phyloP scores from a whole-genome alignment of 2,329 filamentous ascomycete genomes.

The Colletotrichum siamense region DNA sequence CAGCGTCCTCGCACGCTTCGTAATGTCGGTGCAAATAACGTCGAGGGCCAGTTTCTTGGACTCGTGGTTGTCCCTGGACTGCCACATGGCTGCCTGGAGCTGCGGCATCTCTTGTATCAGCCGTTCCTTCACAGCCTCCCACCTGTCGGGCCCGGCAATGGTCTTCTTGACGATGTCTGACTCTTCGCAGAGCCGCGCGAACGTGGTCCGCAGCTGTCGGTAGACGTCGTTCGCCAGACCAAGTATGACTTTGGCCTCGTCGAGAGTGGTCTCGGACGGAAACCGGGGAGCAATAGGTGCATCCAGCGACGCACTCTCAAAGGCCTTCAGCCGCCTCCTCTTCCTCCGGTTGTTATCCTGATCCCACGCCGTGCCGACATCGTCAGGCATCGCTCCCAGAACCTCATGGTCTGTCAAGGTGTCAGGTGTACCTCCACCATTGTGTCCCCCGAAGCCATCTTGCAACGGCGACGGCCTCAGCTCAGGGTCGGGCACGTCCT shows the following conservation, averaged over 20 bases:
- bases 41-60: constrained; percentile 74
- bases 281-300: constrained; percentile 74
- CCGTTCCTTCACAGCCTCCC: constrained; percentile 73
- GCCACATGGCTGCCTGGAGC: constrained; percentile 66
- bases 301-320: constrained; percentile 62
- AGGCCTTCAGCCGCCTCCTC: constrained; percentile 12
- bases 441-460: neutral
- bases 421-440: neutral
- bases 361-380: neutral
- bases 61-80: constrained; percentile 62
- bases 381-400: neutral
- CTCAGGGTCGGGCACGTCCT: constrained; percentile 9
- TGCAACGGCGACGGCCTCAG: neutral
- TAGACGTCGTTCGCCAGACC: constrained; percentile 69
- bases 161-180: constrained; percentile 77
- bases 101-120: constrained; percentile 70
- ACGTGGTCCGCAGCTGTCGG: constrained; percentile 67
- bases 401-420: constrained; percentile 12
- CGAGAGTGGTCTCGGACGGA: constrained; percentile 82
- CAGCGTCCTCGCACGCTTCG: constrained; percentile 74
- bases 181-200: constrained; percentile 73
- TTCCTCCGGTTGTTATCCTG: constrained; percentile 12
- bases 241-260: constrained; percentile 76
- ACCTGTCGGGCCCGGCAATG: constrained; percentile 72
- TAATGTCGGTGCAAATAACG: constrained; percentile 81